phyloP scores from a whole-genome alignment of 495 filamentous ascomycete genomes.

The Penicillium flavigenum region DNA sequence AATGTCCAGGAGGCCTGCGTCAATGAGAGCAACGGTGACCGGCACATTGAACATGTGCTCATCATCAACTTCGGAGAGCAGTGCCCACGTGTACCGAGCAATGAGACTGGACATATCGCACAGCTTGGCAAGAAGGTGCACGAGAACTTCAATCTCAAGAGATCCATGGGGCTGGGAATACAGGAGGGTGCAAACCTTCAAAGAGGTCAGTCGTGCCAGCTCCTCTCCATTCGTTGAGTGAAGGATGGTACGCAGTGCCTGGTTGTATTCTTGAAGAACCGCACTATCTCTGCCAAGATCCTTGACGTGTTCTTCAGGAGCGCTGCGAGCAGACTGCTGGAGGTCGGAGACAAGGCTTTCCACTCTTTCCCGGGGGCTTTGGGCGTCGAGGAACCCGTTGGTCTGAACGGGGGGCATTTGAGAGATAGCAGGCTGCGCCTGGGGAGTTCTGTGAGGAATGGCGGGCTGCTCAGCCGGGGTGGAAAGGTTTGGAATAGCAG shows the following conservation, averaged over 20 bases:
- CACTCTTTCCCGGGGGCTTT: constrained; percentile 61
- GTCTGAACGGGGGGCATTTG: constrained; percentile 44
- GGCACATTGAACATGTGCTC: constrained; percentile 75
- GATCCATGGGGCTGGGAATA: constrained; percentile 58
- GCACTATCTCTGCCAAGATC: constrained; percentile 65
- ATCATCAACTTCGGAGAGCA: constrained; percentile 65
- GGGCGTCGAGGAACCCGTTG: constrained; percentile 65
- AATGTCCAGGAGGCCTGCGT: constrained; percentile 71
- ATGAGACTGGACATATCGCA: constrained; percentile 74
- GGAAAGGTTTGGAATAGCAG: constrained; percentile 69
- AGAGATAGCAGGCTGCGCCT: constrained; percentile 54
- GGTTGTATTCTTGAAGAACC: constrained; percentile 64
- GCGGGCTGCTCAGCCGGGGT: constrained; percentile 80
- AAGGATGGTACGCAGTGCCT: constrained; percentile 51
- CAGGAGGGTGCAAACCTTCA: constrained; percentile 68
- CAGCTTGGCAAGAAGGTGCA: constrained; percentile 76
- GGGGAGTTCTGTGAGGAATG: constrained; percentile 67
- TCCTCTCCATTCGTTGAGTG: constrained; percentile 59
- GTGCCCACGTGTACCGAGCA: constrained; percentile 65
- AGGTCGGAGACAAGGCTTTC: constrained; percentile 70
- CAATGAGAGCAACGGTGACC: constrained; percentile 73
- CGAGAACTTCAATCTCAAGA: constrained; percentile 78
- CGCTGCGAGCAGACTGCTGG: constrained; percentile 59
- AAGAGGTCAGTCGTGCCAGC: constrained; percentile 63
- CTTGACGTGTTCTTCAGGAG: constrained; percentile 66